Conservation (phyloP, 345 rosid genomes). For the Eutrema heterophyllum region DNA sequence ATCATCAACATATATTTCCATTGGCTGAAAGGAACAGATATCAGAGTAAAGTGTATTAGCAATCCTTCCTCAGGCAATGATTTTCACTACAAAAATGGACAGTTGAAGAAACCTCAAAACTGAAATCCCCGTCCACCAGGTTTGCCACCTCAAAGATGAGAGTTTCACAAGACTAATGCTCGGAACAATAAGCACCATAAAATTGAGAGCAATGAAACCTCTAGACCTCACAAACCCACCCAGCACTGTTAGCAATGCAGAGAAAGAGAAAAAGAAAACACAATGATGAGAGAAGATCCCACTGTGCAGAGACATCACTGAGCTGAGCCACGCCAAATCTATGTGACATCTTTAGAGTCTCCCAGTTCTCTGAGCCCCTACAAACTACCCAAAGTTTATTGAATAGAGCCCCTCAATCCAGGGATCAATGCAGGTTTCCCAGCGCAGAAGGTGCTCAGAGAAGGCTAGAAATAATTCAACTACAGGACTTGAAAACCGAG, state of each 20-base stretch:
- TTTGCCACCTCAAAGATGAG: conserved; percentile 37
- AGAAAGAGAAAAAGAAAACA: not conserved
- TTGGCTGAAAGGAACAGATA: conserved; percentile 93
- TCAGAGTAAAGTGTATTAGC: conserved; percentile 75
- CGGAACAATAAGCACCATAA: conserved; percentile 2
- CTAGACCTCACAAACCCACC: not conserved
- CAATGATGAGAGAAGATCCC: not conserved
- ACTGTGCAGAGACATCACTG: not conserved
- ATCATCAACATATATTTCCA: conserved; percentile 98
- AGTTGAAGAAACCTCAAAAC: conserved; percentile 49
- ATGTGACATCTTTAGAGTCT: not conserved
- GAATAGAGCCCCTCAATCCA: not conserved
- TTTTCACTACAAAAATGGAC: conserved; percentile 61
- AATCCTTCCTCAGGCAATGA: conserved; percentile 54
- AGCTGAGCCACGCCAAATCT: not conserved
- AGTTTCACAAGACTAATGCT: conserved; percentile 23
- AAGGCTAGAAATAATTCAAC: conserved; percentile 41
- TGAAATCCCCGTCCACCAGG: conserved; percentile 47
- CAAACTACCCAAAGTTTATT: not conserved
- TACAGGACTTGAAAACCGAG: conserved; percentile 49
- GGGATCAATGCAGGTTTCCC: not conserved
- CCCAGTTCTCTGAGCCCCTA: not conserved
- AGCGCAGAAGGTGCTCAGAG: conserved; percentile 7
- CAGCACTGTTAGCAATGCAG: not conserved
- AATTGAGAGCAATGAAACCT: not conserved